Percentiles rank a stretch among this genome's conserved stretches.
Conservation (phyloP, 2,329 filamentous ascomycete genomes). For the Arachnomyces sp. region DNA sequence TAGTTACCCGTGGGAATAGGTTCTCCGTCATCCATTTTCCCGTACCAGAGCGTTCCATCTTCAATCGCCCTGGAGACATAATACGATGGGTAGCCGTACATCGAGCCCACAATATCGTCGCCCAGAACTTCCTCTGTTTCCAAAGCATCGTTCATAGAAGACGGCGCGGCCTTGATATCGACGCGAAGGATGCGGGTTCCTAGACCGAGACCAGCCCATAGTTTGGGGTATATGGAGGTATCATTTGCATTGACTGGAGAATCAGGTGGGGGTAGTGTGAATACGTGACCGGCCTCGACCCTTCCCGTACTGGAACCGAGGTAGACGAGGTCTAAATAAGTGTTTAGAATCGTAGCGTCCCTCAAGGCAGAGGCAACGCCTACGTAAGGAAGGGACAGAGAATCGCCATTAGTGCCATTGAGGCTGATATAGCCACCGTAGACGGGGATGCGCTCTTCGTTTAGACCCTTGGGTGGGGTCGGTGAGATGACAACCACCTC, state of each 20-base stretch:
- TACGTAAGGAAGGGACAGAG: constrained; percentile 24
- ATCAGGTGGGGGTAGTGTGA: too few species aligned
- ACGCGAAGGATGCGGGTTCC: constrained; percentile 1
- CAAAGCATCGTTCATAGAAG: too few species aligned
- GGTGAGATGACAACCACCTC: constrained; percentile 17
- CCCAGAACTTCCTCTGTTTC: constrained; percentile 4
- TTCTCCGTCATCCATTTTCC: constrained; percentile 5
- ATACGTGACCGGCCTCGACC: too few species aligned
- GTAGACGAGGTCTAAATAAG: too few species aligned
- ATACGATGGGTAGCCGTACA: constrained; percentile 1
- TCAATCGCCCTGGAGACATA: background rate
- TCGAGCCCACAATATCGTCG: constrained; percentile 1
- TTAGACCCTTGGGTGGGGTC: constrained; percentile 13
- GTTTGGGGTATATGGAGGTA: too few species aligned
- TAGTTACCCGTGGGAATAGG: constrained; percentile 5
- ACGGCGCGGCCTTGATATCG: too few species aligned
- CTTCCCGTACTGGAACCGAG: too few species aligned
- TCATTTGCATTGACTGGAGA: too few species aligned
- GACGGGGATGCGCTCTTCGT: constrained; percentile 20
- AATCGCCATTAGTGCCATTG: constrained; percentile 17
- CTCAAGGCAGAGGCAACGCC: constrained; percentile 19
- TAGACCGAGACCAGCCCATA: constrained; percentile 3
- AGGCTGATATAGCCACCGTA: constrained; percentile 25
- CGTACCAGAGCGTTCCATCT: background rate
- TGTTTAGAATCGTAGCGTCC: constrained; percentile 13